A percentile compares a stretch with the other conserved stretches of the same genome.
Conservation (phyloP, 345 rosid genomes). For the Ceriops decandra region DNA sequence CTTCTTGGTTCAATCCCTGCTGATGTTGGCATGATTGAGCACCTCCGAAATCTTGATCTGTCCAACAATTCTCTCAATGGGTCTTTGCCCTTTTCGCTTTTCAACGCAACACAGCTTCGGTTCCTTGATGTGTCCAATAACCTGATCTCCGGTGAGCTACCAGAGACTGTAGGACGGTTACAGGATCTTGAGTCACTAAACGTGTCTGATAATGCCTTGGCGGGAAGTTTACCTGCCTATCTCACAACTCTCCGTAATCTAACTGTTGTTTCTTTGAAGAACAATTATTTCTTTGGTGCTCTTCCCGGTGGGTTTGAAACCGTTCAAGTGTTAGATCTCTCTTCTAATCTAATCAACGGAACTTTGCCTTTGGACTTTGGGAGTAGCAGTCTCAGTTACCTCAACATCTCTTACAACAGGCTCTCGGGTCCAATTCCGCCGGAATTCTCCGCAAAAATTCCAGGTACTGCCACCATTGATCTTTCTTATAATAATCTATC, state of each 20-base stretch:
- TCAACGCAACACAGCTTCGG: conserved; percentile 53
- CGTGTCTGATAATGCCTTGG: conserved; percentile 66
- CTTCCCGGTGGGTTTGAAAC: conserved; percentile 50
- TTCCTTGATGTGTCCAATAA: conserved; percentile 74
- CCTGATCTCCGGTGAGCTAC: conserved; percentile 59
- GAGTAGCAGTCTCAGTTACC: conserved; percentile 45
- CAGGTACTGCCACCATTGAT: conserved; percentile 58
- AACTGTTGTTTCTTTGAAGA: conserved; percentile 50
- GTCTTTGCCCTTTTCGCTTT: conserved; percentile 57
- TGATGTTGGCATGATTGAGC: conserved; percentile 48
- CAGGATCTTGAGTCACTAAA: conserved; percentile 55
- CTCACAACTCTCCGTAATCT: conserved; percentile 41
- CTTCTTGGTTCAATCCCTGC: conserved; percentile 78
- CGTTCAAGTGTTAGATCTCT: conserved; percentile 66
- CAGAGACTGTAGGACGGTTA: conserved; percentile 39
- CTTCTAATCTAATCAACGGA: conserved; percentile 72
- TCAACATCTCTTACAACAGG: conserved; percentile 68
- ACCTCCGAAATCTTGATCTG: conserved; percentile 60
- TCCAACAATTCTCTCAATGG: conserved; percentile 81
- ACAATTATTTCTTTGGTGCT: conserved; percentile 55
- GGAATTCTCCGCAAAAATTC: conserved; percentile 51
- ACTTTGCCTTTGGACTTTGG: conserved; percentile 69
- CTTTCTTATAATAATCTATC: conserved; percentile 72
- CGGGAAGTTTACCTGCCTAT: conserved; percentile 53
- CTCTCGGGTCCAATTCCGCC: conserved; percentile 61